Evolutionary conservation across 176 grass and related monocot species (phyloP), one percentile per base, ranked within the genome.

Genomic region (Avena atlantica): DNA sequence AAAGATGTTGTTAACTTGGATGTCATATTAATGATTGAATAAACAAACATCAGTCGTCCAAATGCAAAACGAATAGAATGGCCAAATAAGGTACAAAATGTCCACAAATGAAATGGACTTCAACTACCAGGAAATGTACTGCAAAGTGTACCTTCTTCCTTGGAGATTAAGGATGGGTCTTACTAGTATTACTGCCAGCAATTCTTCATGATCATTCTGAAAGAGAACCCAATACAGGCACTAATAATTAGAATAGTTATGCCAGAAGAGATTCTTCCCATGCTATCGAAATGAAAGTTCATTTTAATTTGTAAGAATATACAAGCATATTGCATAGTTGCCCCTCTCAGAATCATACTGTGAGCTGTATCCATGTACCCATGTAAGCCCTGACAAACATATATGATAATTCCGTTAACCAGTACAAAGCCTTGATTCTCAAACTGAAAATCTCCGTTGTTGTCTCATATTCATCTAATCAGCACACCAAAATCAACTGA

Each of bases 401-500:
- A 40, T 19, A 37, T 20, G 67, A 37, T 20, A 42, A 42, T 17
- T 42, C 14, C 16, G 34, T 70, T 70, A 69, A 40, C 8, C 8
- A 40, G 15, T 70, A 42, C 34, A 70, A 42, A 70, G 31, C 31
- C 29, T 70, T 70, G 7, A 74, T 72, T 72, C 40, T 60, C 37
- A 49, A 24, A 74, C 20, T 62, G 36, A 76, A 29, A 70, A 69
- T 51, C 12, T 17, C 37, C 81, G 51, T 40, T 3, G 66, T 40
- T 50, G 76, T 76, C 25, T 62, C 56, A 5, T 1, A 98, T 48
- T 84, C 78, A 91, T 88, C 78, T 75, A 74, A 81, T 87, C 58
- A 91, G 72, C 84, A 87, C 87, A 78, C 93, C 92, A 74, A 98
- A 96, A 84, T 98, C 96, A 75, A 98, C 80, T 53, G 90, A 95